phyloP scores from a whole-genome alignment of 192 early-diverging fungal species.

The Spizellomyces sp. region DNA sequence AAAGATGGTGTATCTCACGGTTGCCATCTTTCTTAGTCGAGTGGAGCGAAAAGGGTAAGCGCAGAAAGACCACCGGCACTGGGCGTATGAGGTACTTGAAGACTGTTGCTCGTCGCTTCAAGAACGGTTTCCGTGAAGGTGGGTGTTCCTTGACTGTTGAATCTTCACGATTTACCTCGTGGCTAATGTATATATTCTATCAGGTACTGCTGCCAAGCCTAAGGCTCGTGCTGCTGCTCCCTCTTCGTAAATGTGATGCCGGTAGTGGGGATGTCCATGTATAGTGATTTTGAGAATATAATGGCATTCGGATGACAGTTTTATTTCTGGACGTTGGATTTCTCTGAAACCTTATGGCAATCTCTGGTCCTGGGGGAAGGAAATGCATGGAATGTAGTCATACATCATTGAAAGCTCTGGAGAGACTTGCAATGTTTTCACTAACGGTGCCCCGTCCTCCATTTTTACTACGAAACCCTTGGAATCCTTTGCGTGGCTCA shows the following conservation, averaged over 20 bases:
- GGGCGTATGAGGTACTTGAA: conserved; percentile 98
- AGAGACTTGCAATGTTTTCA: too few relatives aligned
- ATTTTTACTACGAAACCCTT: too few relatives aligned
- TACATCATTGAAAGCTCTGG: too few relatives aligned
- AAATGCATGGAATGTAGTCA: too few relatives aligned
- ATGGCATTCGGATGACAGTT: too few relatives aligned
- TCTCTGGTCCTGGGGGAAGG: too few relatives aligned
- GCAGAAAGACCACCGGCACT: conserved; percentile 99
- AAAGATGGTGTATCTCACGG: not conserved
- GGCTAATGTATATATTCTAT: not conserved
- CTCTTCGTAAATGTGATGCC: not conserved
- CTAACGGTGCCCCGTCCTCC: too few relatives aligned
- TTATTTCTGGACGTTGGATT: too few relatives aligned
- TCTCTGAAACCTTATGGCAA: too few relatives aligned
- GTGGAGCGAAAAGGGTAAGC: conserved; percentile 95
- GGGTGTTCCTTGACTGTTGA: not conserved
- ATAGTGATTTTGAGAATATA: too few relatives aligned
- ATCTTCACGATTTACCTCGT: not conserved
- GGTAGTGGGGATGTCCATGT: too few relatives aligned
- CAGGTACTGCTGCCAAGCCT: conserved; percentile 20
- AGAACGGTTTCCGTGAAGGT: conserved; percentile 96
- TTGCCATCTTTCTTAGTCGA: conserved; percentile 61
- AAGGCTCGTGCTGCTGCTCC: conserved; percentile 8
- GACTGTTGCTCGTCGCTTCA: conserved; percentile 88
- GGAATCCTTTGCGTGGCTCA: too few relatives aligned